Evolutionary conservation across 352 stramenopile species (phyloP).

Genomic region (Globisporangium acanthophoron): DNA sequence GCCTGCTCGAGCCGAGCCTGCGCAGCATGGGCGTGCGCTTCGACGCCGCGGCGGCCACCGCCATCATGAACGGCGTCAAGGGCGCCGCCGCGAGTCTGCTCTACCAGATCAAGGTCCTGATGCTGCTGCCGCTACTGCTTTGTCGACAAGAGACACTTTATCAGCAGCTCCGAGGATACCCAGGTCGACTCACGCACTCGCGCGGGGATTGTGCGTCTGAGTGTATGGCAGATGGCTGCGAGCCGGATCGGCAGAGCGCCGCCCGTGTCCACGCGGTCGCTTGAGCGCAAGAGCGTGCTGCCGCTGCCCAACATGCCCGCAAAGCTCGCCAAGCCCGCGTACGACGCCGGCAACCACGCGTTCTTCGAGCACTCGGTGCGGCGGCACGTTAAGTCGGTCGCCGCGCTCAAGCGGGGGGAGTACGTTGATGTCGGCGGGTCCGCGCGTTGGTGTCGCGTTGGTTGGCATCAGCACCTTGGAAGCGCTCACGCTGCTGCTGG

Average conservation of each 20-base stretch:
- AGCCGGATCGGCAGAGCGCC: conserved; percentile 38
- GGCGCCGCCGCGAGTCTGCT: conserved; percentile 65
- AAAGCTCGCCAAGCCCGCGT: conserved; percentile 53
- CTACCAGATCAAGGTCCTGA: conserved; percentile 80
- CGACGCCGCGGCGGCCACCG: conserved; percentile 60
- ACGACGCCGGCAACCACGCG: conserved; percentile 47
- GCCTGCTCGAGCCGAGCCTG: conserved; percentile 73
- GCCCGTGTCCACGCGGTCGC: conserved; percentile 40
- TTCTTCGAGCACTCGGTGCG: conserved; percentile 70
- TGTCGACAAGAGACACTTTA: not conserved
- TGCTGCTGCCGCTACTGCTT: no score
- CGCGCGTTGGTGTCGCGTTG: not conserved
- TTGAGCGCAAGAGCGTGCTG: conserved; percentile 37
- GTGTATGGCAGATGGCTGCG: conserved; percentile 30
- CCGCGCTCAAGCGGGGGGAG: conserved; percentile 46
- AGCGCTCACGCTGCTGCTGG: not conserved
- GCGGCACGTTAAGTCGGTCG: conserved; percentile 46
- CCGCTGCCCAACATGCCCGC: conserved; percentile 57
- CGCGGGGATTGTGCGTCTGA: not conserved
- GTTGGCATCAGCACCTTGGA: not conserved
- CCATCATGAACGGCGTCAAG: conserved; percentile 77
- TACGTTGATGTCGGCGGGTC: conserved; percentile 9
- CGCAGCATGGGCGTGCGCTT: conserved; percentile 71
- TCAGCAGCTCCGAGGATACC: not conserved
- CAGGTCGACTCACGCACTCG: not conserved